Conservation (phyloP, 164 flowering plant species). For the Saururus chinensis region DNA sequence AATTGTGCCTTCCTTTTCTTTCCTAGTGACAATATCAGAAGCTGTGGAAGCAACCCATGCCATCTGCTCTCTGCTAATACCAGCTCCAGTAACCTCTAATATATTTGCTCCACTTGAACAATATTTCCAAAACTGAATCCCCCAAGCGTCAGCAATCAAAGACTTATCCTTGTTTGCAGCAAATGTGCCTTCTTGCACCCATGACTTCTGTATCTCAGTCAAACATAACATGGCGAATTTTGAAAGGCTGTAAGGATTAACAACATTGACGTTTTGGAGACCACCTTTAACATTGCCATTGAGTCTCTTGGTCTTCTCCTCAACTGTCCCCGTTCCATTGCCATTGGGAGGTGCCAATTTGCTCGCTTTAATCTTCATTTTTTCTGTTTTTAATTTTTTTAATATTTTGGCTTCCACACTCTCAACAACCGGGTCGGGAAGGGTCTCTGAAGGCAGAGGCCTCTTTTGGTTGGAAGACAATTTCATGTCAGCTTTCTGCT, state of each 20-base stretch:
- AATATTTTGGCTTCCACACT: slow-evolving; percentile 7
- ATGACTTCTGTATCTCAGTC: slow-evolving; percentile 49
- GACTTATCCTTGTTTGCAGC: slow-evolving; percentile 23
- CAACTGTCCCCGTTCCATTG: background rate
- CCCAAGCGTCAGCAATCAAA: slow-evolving; percentile 56
- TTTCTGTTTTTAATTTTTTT: slow-evolving; percentile 6
- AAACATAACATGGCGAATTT: slow-evolving; percentile 67
- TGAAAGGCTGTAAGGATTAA: slow-evolving; percentile 35
- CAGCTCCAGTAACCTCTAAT: slow-evolving; percentile 46
- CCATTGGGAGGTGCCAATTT: background rate
- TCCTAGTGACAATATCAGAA: slow-evolving; percentile 55
- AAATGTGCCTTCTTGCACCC: slow-evolving; percentile 23
- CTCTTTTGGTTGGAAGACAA: slow-evolving; percentile 8
- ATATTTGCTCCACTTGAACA: slow-evolving; percentile 48
- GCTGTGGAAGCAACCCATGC: slow-evolving; percentile 78
- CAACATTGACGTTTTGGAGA: background rate
- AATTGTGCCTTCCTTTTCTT: slow-evolving; percentile 51
- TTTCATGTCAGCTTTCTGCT: slow-evolving; percentile 10
- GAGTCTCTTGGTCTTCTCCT: slow-evolving; percentile 7
- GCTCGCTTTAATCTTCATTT: slow-evolving; percentile 5
- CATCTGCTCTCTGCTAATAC: slow-evolving; percentile 49
- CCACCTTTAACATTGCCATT: background rate
- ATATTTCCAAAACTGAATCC: slow-evolving; percentile 68
- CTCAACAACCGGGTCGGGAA: slow-evolving; percentile 1
- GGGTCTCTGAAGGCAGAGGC: slow-evolving; percentile 6